phyloP scores from a whole-genome alignment of 768 basidiomycete species.

The Lepiota subincarnata region DNA sequence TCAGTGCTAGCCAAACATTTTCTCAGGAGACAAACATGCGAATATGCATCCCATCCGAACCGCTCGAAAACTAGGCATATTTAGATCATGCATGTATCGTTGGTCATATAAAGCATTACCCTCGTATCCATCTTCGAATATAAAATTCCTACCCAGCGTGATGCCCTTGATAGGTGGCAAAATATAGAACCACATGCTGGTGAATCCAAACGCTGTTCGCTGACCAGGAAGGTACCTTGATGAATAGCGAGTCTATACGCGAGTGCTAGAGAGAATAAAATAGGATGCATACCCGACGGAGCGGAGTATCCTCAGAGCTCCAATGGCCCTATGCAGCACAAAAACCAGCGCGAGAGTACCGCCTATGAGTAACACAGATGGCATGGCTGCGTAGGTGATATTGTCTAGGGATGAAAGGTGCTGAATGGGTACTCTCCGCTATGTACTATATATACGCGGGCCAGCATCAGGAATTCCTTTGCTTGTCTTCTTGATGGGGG shows the following conservation, averaged over 20 bases:
- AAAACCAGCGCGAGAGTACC: not conserved
- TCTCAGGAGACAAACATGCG: not conserved
- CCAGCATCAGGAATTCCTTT: no score
- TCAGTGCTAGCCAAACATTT: no score
- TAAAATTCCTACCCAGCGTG: constrained; percentile 17
- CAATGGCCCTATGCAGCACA: no score
- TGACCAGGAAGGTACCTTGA: constrained; percentile 14
- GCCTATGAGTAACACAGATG: not conserved
- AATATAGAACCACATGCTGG: constrained; percentile 14
- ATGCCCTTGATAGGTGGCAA: constrained; percentile 22
- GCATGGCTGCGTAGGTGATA: no score
- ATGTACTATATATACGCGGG: no score
- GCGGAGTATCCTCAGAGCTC: no score
- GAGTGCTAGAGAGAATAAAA: constrained; percentile 2
- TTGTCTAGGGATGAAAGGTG: no score
- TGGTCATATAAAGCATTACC: constrained; percentile 10
- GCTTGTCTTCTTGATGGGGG: no score
- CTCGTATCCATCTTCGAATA: no score
- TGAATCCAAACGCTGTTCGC: constrained; percentile 19
- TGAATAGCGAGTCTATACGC: no score
- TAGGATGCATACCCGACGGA: no score
- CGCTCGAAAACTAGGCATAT: constrained; percentile 19
- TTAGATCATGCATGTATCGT: constrained; percentile 16
- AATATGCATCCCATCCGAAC: constrained; percentile 25
- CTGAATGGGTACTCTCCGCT: no score